A percentile compares a stretch with the other conserved stretches of the same genome.
Conservation (phyloP, 2,329 filamentous ascomycete species). For the Calonectria pauciramosa region DNA sequence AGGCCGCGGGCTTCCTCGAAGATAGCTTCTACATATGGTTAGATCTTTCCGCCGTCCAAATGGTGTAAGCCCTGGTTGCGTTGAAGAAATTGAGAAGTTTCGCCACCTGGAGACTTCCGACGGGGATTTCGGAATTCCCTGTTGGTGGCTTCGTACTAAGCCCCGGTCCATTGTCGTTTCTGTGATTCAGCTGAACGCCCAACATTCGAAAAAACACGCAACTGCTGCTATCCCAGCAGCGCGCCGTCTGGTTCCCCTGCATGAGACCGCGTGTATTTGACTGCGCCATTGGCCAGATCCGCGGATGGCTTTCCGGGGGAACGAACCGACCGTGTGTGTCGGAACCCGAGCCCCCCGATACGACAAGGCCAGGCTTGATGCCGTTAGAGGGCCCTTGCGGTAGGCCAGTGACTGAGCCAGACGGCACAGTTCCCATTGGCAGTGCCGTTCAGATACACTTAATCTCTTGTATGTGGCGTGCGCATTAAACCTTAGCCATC, state of each 20-base stretch:
- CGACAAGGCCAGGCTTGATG: neutral
- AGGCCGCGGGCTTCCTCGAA: neutral
- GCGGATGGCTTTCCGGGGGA: neutral
- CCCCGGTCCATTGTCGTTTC: neutral
- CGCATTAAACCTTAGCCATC: neutral
- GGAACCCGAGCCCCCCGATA: neutral
- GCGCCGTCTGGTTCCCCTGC: neutral
- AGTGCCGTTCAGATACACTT: neutral
- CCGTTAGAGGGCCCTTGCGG: neutral
- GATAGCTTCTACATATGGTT: neutral
- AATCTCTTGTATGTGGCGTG: neutral
- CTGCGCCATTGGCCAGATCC: neutral
- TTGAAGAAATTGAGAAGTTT: neutral
- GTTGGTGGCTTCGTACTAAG: neutral
- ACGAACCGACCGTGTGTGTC: neutral
- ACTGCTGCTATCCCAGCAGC: neutral
- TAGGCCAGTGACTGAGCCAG: neutral
- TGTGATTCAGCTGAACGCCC: neutral
- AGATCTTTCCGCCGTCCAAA: neutral
- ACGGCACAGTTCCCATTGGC: neutral
- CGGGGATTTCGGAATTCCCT: neutral
- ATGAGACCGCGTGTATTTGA: neutral
- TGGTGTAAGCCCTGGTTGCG: neutral
- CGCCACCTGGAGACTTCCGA: neutral
- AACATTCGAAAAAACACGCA: neutral